Evolutionary conservation across 2,329 filamentous ascomycete species (phyloP), one percentile per base, ranked within the genome.

Genomic region (Pseudovirgaria hyperparasitica): DNA sequence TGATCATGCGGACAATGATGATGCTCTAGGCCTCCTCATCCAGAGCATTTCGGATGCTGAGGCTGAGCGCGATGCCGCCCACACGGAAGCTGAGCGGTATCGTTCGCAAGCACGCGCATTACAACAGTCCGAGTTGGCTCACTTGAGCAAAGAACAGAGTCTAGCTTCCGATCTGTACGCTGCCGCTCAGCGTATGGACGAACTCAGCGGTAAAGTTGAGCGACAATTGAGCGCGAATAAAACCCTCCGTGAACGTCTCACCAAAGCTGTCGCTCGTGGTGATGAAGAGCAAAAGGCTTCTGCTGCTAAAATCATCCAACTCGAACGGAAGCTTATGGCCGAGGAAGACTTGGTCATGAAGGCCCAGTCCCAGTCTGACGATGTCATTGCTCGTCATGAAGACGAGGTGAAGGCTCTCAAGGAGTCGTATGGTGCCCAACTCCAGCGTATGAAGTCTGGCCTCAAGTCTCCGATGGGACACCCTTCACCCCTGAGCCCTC

Each of bases 331-430:
- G 31, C 75, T 98, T 30, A 82, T 80, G 42, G 57, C 62, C 10
- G 72, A 94, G 26, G 90, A 96, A 50, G 86, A 96, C 34, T 72
- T 78, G 41, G 70, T 98, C 13, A 66, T 92, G 28, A 59, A 72
- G 12, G 84, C 87, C 2, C 87, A 96, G 52, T 76, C 82, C 30
- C 71, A 79, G 12, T 87, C 84, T 1, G 90, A 98, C 50, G 85
- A 87, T 25, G 76, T 76, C 20, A 72, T 96, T 31, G 61, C 71
- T 22, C 76, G 74, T 25, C 85, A 94, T 46, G 90, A 96, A 51
- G 82, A 90, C 19, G 85, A 94, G 54, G 69, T 93, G 19, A 62
- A 70, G 11, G 62, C 68, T 13, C 60, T 96, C 29, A 76, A 78
- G 39, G 82, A 92, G 30, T 79, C 72, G 32, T 76, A 90, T 45